Percentiles rank a stretch among this genome's conserved stretches.
These are phyloP conservation scores for Diplotaxis tenuifolia DNA, from an alignment of 345 rosid species.

Conservation along the genomic window DNA sequence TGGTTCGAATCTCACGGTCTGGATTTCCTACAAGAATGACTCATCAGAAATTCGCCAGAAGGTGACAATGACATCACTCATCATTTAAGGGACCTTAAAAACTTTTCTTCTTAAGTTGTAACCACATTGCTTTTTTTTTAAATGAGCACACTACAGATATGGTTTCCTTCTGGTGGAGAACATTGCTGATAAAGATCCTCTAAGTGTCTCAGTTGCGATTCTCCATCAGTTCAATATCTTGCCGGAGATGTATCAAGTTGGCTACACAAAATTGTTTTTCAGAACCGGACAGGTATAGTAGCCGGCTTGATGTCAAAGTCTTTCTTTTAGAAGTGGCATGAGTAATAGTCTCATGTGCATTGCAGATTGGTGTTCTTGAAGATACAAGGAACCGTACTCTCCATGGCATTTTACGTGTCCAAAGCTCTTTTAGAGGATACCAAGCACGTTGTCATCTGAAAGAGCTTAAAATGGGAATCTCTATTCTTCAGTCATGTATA, in stretches of 20 bases:
- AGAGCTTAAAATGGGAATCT: constrained; percentile 66
- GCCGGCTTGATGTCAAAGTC: not conserved
- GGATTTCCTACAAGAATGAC: constrained; percentile 98
- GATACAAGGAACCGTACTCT: constrained; percentile 97
- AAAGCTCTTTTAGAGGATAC: constrained; percentile 94
- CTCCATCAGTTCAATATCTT: constrained; percentile 94
- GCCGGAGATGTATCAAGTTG: constrained; percentile 99
- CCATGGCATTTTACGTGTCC: constrained; percentile 88
- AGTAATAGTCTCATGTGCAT: constrained; percentile 15
- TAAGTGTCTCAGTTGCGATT: constrained; percentile 94
- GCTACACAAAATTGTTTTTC: constrained; percentile 94
- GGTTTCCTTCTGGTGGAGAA: constrained; percentile 90
- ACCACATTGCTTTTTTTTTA: not conserved
- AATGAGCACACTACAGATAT: constrained; percentile 53
- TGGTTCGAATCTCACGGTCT: constrained; percentile 93
- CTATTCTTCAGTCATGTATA: constrained; percentile 81
- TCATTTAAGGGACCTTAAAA: not conserved
- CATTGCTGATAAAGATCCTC: constrained; percentile 82
- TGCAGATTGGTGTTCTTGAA: constrained; percentile 95
- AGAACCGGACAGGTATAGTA: constrained; percentile 88
- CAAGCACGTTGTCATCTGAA: constrained; percentile 63
- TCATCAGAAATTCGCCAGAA: constrained; percentile 93
- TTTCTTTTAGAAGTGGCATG: constrained; percentile 2
- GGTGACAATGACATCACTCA: constrained; percentile 42
- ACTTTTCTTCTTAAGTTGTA: constrained; percentile 15